Evolutionary conservation across 345 rosid genomes (phyloP).

Genomic region (Sonneratia alba): DNA sequence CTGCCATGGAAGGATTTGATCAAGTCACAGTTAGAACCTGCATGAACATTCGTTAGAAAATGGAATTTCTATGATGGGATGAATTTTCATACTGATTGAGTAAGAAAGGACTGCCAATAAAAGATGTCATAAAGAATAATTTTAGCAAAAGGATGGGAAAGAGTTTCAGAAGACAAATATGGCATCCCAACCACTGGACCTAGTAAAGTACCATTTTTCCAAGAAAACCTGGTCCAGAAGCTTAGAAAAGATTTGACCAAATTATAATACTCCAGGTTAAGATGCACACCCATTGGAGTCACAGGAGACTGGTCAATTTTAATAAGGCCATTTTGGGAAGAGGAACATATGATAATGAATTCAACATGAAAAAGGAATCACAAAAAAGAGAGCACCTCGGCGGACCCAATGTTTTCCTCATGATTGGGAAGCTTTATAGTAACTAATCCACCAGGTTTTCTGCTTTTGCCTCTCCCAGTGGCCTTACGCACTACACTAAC

Average conservation of each 20-base stretch:
- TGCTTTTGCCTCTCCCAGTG: conserved; percentile 80
- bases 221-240: background rate
- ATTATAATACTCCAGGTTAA: background rate
- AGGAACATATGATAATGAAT: background rate
- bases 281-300: background rate
- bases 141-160: background rate
- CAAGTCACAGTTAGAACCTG: background rate
- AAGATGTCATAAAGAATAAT: background rate
- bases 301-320: background rate
- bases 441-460: conserved; percentile 82
- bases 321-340: background rate
- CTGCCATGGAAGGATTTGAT: conserved; percentile 30
- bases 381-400: conserved; percentile 44
- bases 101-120: background rate
- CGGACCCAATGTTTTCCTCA: conserved; percentile 44
- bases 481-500: conserved; percentile 82
- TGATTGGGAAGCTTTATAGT: conserved; percentile 68
- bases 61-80: background rate
- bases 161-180: background rate
- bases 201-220: background rate
- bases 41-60: background rate
- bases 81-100: background rate
- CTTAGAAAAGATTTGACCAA: background rate
- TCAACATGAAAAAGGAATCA: conserved; percentile 1
- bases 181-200: background rate